Conservation (phyloP, 257 asterid species). For the Parsonsia alboflavescens region DNA sequence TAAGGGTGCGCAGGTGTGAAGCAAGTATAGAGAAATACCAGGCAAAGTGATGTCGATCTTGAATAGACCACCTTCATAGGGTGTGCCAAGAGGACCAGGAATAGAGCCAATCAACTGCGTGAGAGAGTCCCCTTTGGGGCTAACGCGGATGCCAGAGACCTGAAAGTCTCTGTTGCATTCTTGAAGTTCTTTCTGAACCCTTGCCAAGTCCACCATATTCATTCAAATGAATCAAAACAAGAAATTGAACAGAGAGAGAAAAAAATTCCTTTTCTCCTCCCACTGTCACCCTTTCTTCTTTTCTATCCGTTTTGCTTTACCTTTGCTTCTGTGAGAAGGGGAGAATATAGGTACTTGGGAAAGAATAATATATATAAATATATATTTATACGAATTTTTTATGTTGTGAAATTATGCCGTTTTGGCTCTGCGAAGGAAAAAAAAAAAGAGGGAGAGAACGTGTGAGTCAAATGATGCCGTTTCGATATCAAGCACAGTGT, state of each 20-base stretch:
- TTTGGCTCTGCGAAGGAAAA: too few species aligned
- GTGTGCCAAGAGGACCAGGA: slow-evolving; percentile 90
- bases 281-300: background rate
- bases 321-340: background rate
- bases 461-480: too few species aligned
- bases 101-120: slow-evolving; percentile 75
- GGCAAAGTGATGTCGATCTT: slow-evolving; percentile 83
- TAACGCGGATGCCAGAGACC: slow-evolving; percentile 73
- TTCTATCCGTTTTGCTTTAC: background rate
- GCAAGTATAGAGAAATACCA: slow-evolving; percentile 28
- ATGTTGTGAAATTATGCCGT: too few species aligned
- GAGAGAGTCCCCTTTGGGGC: slow-evolving; percentile 58
- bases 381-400: too few species aligned
- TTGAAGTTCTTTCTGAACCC: slow-evolving; percentile 86
- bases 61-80: slow-evolving; percentile 91
- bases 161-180: slow-evolving; percentile 80
- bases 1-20: background rate
- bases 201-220: slow-evolving; percentile 73
- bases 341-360: background rate
- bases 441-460: too few species aligned
- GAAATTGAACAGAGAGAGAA: background rate
- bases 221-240: background rate
- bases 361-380: too few species aligned
- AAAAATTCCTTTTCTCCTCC: background rate
- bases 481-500: too few species aligned